These are phyloP conservation scores for Dendryphion nanum DNA, from an alignment of 2,329 filamentous ascomycete species.

Conservation along the genomic window DNA sequence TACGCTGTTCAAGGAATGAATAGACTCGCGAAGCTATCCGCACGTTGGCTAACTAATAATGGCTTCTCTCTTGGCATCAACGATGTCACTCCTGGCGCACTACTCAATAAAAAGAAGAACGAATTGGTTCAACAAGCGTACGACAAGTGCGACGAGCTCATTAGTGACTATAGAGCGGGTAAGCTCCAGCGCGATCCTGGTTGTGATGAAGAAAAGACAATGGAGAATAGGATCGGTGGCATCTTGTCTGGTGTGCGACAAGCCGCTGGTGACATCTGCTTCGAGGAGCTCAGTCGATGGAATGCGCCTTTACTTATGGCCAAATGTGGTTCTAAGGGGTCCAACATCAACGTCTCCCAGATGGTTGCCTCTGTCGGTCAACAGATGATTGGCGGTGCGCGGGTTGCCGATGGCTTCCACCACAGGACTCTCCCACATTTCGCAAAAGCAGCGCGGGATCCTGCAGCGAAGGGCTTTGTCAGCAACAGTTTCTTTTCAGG, in stretches of 20 bases:
- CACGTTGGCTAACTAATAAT: slow-evolving; percentile 81
- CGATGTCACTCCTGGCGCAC: slow-evolving; percentile 82
- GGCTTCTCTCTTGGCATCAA: slow-evolving; percentile 96
- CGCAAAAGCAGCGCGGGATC: slow-evolving; percentile 85
- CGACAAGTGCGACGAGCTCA: slow-evolving; percentile 76
- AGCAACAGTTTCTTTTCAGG: slow-evolving; percentile 96
- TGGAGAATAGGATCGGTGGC: slow-evolving; percentile 88
- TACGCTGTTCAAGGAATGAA: slow-evolving; percentile 92
- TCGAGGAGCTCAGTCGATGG: slow-evolving; percentile 82
- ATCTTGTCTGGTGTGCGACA: slow-evolving; percentile 90
- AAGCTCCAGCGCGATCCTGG: slow-evolving; percentile 83
- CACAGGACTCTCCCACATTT: slow-evolving; percentile 94
- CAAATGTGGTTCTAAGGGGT: slow-evolving; percentile 94
- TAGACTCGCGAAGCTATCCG: slow-evolving; percentile 83
- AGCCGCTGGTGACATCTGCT: slow-evolving; percentile 86
- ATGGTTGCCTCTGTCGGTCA: slow-evolving; percentile 98
- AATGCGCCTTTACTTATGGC: slow-evolving; percentile 97
- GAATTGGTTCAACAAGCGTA: slow-evolving; percentile 76
- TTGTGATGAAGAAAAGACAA: slow-evolving; percentile 85
- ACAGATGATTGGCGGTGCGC: slow-evolving; percentile 91
- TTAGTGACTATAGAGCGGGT: slow-evolving; percentile 74
- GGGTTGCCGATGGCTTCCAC: slow-evolving; percentile 94
- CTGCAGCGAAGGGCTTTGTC: slow-evolving; percentile 96
- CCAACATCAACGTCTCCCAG: slow-evolving; percentile 96
- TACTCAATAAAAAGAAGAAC: slow-evolving; percentile 71